These are phyloP conservation scores for Starmera quercuum DNA, from an alignment of 805 yeast genomes.

Conservation along the genomic window DNA sequence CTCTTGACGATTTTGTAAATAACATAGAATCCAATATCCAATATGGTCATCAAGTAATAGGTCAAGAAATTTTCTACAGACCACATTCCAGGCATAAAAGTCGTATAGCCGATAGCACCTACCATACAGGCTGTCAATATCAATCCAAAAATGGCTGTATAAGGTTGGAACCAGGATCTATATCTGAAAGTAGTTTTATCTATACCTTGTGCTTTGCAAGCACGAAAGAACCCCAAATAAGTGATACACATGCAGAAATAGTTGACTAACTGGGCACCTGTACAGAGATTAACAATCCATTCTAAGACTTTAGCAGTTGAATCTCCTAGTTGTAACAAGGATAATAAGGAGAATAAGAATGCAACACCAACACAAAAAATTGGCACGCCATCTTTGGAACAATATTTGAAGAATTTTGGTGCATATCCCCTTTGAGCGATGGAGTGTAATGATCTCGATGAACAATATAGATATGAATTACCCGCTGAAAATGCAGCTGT, in stretches of 20 bases:
- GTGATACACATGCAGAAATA: conserved; percentile 50
- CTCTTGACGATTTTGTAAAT: conserved; percentile 41
- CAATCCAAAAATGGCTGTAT: conserved; percentile 40
- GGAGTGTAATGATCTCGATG: conserved; percentile 48
- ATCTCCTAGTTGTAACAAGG: conserved; percentile 51
- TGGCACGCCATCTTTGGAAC: conserved; percentile 62
- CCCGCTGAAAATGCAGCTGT: conserved; percentile 46
- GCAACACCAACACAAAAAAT: conserved; percentile 50
- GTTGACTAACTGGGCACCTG: conserved; percentile 57
- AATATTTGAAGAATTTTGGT: conserved; percentile 47
- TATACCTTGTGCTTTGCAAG: conserved; percentile 45
- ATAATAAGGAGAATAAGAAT: conserved; percentile 46
- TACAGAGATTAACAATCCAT: conserved; percentile 61
- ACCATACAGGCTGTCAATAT: conserved; percentile 41
- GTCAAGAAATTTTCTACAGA: conserved; percentile 54
- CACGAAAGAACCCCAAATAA: conserved; percentile 57
- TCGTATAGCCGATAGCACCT: conserved; percentile 59
- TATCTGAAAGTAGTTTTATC: conserved; percentile 32
- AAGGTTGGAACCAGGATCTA: conserved; percentile 55
- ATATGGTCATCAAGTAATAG: conserved; percentile 65
- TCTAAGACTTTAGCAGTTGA: conserved; percentile 49
- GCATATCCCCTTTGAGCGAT: conserved; percentile 47
- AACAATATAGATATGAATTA: conserved; percentile 43
- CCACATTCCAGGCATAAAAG: conserved; percentile 68
- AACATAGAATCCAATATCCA: conserved; percentile 37